Percentiles rank a stretch among this genome's conserved stretches.
phyloP scores from a whole-genome alignment of 1,284 basidiomycete genomes.

The Ustilago tritici region DNA sequence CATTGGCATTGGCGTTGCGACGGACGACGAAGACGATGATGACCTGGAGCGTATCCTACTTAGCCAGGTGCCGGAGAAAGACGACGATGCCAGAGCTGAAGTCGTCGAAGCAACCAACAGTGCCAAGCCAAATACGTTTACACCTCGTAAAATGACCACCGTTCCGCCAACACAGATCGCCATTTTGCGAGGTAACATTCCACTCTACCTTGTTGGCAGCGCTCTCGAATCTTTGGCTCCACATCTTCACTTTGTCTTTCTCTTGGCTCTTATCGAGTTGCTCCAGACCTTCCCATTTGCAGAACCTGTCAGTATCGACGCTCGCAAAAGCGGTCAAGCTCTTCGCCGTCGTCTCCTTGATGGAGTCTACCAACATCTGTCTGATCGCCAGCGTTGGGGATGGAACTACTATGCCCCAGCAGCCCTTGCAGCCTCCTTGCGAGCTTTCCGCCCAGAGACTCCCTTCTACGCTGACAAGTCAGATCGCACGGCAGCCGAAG shows the following conservation, averaged over 20 bases:
- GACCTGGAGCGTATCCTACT: conserved; percentile 39
- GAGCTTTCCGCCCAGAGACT: conserved; percentile 27
- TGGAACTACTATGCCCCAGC: conserved; percentile 38
- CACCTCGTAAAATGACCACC: conserved; percentile 24
- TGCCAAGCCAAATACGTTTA: conserved; percentile 35
- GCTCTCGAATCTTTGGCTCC: conserved; percentile 50
- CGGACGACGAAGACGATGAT: conserved; percentile 13
- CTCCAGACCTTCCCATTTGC: conserved; percentile 58
- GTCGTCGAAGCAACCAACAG: conserved; percentile 11
- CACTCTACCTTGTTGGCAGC: conserved; percentile 53
- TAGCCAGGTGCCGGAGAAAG: conserved; percentile 40
- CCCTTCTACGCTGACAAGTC: conserved; percentile 26
- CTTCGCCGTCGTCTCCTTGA: conserved; percentile 50
- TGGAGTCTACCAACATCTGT: conserved; percentile 42
- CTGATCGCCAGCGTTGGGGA: conserved; percentile 34
- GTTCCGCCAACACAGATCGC: conserved; percentile 56
- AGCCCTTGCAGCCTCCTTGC: conserved; percentile 30
- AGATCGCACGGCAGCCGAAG: conserved; percentile 30
- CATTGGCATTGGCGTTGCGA: background rate
- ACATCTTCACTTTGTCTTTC: conserved; percentile 52
- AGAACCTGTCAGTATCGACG: conserved; percentile 40
- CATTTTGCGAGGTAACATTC: conserved; percentile 59
- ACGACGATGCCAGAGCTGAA: conserved; percentile 32
- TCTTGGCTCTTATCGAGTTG: conserved; percentile 50
- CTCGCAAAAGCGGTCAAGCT: conserved; percentile 40